Evolutionary conservation across 768 basidiomycete genomes (phyloP), one percentile per base, ranked within the genome.

Genomic region (Mycena maculata): DNA sequence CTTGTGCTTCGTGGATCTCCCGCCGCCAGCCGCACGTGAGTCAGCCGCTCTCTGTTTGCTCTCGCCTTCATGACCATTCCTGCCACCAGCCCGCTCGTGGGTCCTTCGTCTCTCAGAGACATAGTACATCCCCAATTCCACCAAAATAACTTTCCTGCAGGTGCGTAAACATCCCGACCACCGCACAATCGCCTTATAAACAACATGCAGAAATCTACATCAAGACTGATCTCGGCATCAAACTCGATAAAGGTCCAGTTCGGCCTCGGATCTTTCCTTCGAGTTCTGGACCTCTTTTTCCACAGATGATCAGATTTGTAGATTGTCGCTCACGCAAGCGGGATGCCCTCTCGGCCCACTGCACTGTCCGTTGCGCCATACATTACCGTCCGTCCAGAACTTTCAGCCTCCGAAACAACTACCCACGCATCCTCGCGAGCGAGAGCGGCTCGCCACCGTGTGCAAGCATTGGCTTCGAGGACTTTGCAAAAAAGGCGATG

Each of bases 401-500:
- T 99, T 98, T 72, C 92, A 94, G 75, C 93, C 94, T 1, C 90
- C 94, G 11, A 91, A 92, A 62, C 90, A 92, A 60, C 80, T 90
- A 3, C 94, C 96, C 1, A 88, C 87, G 1, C 93, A 96, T 74
- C 94, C 92, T 18, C 88, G 92, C 48, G 92, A 95, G 74, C 82
- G 93, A 70, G 93, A 94, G 71, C 87, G 93, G 45, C 84, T 95
- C 45, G 88, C 92, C 23, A 98, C 97, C 3, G 96, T 99, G 20
- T 99, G 98, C 83, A 99, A 99, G 80, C 98, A 99, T 81, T 99
- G 97, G 93, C 88, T 99, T 45, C 89, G 98, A 62, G 98, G 98
- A 16, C 85, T 99, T 20, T 99, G 98, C 81, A 99, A 99, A 82
- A 99, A 99, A 79, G 97, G 96, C 58, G 93, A 96, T 76, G 91